Conservation (phyloP, 2,329 filamentous ascomycete species). For the Ustulina deusta region DNA sequence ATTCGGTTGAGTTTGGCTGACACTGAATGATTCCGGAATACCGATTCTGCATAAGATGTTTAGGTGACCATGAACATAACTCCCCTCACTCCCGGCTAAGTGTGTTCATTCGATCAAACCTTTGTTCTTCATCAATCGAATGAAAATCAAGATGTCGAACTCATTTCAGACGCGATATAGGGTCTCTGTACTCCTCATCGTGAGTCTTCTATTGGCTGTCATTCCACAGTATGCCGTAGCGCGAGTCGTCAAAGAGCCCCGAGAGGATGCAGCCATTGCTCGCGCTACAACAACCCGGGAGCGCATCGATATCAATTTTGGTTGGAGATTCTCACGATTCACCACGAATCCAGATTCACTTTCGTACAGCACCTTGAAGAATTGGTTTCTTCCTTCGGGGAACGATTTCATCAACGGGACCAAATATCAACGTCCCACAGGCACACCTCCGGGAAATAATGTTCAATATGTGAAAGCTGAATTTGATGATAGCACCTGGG, state of each 20-base stretch:
- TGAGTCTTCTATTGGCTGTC: constrained; percentile 24
- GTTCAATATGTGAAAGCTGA: constrained; percentile 47
- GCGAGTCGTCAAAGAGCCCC: constrained; percentile 8
- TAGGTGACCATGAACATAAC: constrained; percentile 11
- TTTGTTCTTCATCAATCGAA: not conserved
- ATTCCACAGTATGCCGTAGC: constrained; percentile 28
- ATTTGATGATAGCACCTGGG: constrained; percentile 52
- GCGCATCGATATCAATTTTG: constrained; percentile 51
- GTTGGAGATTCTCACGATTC: constrained; percentile 54
- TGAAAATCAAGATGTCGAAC: constrained; percentile 23
- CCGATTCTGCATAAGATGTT: not conserved
- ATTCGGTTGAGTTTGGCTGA: not conserved
- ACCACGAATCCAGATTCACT: constrained; percentile 52
- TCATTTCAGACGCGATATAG: constrained; percentile 19
- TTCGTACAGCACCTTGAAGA: constrained; percentile 50
- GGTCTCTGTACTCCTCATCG: constrained; percentile 23
- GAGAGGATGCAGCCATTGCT: not conserved
- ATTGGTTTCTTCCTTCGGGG: constrained; percentile 51
- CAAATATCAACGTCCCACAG: constrained; percentile 44
- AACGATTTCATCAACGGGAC: constrained; percentile 49
- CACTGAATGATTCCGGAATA: not conserved
- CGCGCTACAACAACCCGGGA: constrained; percentile 43
- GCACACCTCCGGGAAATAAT: constrained; percentile 44
- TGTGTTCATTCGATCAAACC: not conserved
- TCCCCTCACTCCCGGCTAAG: constrained; percentile 20